Base-by-base conservation (phyloP, 2,329 filamentous ascomycete genomes). In the Paracoccidioides brasiliensis region DNA sequence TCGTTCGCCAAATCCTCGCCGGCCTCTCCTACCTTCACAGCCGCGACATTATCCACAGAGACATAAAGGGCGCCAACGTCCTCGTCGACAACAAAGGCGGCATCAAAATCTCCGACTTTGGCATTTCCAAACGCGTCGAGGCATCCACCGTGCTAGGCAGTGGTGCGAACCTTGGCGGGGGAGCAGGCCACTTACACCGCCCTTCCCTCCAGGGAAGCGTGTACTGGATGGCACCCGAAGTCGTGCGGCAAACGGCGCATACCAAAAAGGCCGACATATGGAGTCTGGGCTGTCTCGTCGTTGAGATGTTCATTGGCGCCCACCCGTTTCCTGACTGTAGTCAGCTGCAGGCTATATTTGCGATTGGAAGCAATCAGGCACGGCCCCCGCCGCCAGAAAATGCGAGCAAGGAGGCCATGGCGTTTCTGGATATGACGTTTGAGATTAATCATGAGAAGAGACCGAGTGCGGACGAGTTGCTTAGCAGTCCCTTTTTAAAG, bases 171-270 rank as follows among this genome's bases (percentile, higher is more conserved):
- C 44, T 52, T 14, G 67, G 65, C 59, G 68, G 67, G 15, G 68
- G 62, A 28, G 66, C 66, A 40, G 63, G 67, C 33, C 72, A 76
- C 60, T 70, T 77, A 46, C 76, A 80, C 61, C 76, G 77, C 5
- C 78, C 83, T 9, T 97, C 91, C 1, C 80, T 98, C 3, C 93
- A 98, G 70, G 93, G 93, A 12, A 96, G 90, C 32, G 93, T 98
- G 53, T 98, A 96, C 75, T 98, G 93, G 93, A 98, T 98, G 93
- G 93, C 93, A 0, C 93, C 93, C 7, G 93, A 98, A 74, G 93
- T 98, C 22, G 93, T 98, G 59, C 93, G 93, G 66, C 93, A 97
- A 73, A 97, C 91, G 3, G 90, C 90, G 5, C 96, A 98, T 74
- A 97, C 91, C 4, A 89, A 91, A 73, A 97, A 97, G 75, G 93